Base-by-base conservation (phyloP, 2,329 filamentous ascomycete species). In the Alternaria sp. region DNA sequence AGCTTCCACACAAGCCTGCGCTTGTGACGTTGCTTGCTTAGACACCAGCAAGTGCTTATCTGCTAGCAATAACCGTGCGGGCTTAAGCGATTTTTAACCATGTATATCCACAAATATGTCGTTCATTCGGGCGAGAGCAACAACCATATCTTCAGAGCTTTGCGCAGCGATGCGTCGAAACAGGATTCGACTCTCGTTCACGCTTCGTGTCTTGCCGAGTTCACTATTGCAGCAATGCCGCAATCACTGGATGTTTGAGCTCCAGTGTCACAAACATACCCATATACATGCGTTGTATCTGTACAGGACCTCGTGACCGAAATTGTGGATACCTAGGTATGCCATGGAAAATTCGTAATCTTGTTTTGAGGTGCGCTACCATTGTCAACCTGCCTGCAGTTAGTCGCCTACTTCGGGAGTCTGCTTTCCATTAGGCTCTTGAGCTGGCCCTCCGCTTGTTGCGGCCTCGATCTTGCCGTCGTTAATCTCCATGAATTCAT, bases 401-500 rank as follows among this genome's bases (percentile, higher is more conserved):
- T 27, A 8, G n/a, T 36, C 14, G 32, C 10, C 46, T n/a, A 50
- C 22, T 38, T 50, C 12, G 25, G 32, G 22, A 27, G 20, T 18
- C 30, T 49, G 30, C 32, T 49, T 36, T 16, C 20, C 14, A 25
- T 9, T 4, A 49, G 45, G 34, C 30, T 49, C 45, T 34, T 22
- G 45, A 49, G n/a, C 28, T 20, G 30, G 18, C 28, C 7, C 7
- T n/a, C 16, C 16, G 16, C 34, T 38, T n/a, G 18, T n/a, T 49
- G 45, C 16, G 11, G 34, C 10, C 22, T n/a, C 27, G 25, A 46
- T 18, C 11, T 50, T 44, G 27, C 52, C 18, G 5, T 18, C 18
- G 22, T 54, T 49, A 2, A 16, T 44, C 28, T 49, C 45, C n/a
- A 63, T 67, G 27, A 72, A 75, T 59, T 73, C 72, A 25, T 74